Conservation (phyloP, 2,329 filamentous ascomycete species). For the Colletotrichum viniferum region DNA sequence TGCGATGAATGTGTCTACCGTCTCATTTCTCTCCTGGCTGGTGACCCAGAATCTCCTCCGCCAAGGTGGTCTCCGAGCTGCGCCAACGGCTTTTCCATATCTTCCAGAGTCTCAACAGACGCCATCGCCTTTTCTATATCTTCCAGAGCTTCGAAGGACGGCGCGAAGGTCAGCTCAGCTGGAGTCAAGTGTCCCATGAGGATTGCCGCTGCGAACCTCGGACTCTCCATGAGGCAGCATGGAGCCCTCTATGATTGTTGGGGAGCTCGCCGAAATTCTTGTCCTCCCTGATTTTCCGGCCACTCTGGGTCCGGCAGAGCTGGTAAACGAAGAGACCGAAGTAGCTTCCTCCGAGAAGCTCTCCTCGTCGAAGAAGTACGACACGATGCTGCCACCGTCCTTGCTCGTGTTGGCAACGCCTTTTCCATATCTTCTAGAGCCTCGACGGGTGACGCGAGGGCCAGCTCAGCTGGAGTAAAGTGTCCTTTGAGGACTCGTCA, state of each 20-base stretch:
- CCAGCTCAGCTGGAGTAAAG: constrained; percentile 31
- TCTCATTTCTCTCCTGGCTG: no score
- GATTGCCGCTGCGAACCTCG: constrained; percentile 36
- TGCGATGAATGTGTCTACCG: no score
- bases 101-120: constrained; percentile 27
- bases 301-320: no score
- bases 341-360: no score
- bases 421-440: constrained; percentile 30
- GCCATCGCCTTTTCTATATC: no score
- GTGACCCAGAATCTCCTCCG: no score
- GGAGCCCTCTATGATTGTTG: constrained; percentile 39
- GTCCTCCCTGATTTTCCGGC: constrained; percentile 25
- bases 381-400: no score
- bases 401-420: constrained; percentile 11
- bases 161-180: constrained; percentile 30
- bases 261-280: constrained; percentile 31
- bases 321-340: no score
- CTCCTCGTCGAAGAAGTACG: no score
- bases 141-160: neutral
- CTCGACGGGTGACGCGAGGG: constrained; percentile 23
- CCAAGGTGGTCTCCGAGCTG: constrained; percentile 22
- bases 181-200: constrained; percentile 29
- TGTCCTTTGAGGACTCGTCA: constrained; percentile 26
- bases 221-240: constrained; percentile 25
- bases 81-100: constrained; percentile 28